These are phyloP conservation scores for Candida pseudoglaebosa DNA, from an alignment of 805 yeast genomes.

Conservation along the genomic window DNA sequence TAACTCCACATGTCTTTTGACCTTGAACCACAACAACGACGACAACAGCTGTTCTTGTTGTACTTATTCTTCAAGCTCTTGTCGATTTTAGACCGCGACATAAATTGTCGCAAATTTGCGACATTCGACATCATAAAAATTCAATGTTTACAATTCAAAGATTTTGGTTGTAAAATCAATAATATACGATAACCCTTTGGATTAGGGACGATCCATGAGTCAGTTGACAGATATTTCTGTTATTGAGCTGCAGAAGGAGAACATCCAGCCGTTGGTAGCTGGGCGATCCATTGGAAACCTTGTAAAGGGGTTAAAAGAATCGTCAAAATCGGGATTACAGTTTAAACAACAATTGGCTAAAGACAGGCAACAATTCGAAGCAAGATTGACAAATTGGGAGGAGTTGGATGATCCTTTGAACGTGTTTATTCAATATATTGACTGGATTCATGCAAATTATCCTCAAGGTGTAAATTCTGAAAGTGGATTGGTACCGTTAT, in stretches of 20 bases:
- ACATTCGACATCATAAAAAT: too few relatives aligned
- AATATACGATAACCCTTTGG: too few relatives aligned
- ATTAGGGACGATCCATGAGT: not conserved
- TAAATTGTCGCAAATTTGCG: too few relatives aligned
- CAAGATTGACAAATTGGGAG: conserved; percentile 44
- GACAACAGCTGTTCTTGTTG: too few relatives aligned
- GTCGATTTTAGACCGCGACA: too few relatives aligned
- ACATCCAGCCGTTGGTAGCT: conserved; percentile 58
- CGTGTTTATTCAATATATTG: conserved; percentile 65
- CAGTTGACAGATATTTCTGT: conserved; percentile 11
- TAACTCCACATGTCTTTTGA: not conserved
- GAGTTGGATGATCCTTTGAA: conserved; percentile 83
- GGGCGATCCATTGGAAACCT: conserved; percentile 69
- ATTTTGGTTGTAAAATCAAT: too few relatives aligned
- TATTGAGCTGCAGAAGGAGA: conserved; percentile 61
- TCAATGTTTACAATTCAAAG: not conserved
- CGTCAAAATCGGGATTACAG: conserved; percentile 14
- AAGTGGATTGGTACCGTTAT: conserved; percentile 58
- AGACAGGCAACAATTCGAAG: conserved; percentile 49
- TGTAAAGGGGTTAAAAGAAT: conserved; percentile 35
- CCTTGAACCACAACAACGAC: too few relatives aligned
- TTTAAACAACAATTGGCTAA: conserved; percentile 22
- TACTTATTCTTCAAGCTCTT: too few relatives aligned
- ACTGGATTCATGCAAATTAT: conserved; percentile 63
- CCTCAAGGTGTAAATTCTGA: conserved; percentile 61